Evolutionary conservation across 202 grass and related monocot genomes (phyloP).

Genomic region (Eragrostis tef): DNA sequence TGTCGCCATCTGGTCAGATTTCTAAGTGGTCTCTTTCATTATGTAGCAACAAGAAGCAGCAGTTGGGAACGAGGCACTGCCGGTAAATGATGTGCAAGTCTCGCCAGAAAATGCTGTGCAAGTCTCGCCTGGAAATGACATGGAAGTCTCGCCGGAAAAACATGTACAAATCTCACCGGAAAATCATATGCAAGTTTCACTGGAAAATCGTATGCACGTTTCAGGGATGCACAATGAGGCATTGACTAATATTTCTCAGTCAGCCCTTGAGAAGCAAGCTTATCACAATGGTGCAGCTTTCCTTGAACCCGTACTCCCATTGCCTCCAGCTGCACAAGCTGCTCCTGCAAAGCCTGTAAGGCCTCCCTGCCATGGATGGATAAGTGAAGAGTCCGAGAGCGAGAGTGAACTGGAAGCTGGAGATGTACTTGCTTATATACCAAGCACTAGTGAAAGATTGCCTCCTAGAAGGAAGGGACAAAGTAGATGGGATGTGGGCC

Average conservation of each 20-base stretch:
- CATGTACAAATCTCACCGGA: conserved; percentile 3
- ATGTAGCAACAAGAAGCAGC: conserved; percentile 11
- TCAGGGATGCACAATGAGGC: not conserved
- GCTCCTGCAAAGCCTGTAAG: not conserved
- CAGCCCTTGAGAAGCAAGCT: not conserved
- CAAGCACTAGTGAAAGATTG: not conserved
- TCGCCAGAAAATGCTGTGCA: too few species aligned
- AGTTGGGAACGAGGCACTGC: not conserved
- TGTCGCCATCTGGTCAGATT: not conserved
- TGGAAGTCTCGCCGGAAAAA: not conserved
- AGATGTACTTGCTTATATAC: not conserved
- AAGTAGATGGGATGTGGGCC: conserved; percentile 33
- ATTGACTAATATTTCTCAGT: not conserved
- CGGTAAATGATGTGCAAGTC: too few species aligned
- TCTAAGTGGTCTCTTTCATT: conserved; percentile 3
- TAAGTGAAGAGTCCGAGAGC: conserved; percentile 19
- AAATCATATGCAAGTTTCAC: conserved; percentile 7
- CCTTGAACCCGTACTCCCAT: not conserved
- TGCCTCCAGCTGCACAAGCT: not conserved
- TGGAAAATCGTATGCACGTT: not conserved
- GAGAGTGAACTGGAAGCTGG: conserved; percentile 39
- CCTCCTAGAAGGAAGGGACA: conserved; percentile 4
- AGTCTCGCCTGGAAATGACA: not conserved
- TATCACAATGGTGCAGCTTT: not conserved
- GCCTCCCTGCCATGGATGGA: conserved; percentile 36